These are phyloP conservation scores for Passiflora organensis DNA, from an alignment of 345 rosid species.

Conservation along the genomic window DNA sequence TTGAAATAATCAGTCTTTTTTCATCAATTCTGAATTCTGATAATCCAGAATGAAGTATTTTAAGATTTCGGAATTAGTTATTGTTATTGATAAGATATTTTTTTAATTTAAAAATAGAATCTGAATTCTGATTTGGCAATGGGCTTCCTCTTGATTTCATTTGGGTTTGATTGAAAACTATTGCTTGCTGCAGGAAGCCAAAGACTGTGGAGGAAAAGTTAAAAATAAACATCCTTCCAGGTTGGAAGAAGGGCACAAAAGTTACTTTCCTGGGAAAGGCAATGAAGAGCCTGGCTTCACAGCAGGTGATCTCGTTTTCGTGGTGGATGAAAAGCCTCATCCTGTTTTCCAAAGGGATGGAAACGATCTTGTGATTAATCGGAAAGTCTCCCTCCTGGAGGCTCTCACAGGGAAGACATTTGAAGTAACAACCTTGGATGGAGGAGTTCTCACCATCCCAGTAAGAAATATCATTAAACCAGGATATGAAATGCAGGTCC, in stretches of 20 bases:
- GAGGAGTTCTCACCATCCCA: constrained; percentile 39
- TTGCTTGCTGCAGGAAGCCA: constrained; percentile 35
- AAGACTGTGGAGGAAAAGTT: constrained; percentile 61
- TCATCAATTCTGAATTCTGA: too few species aligned
- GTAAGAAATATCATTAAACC: constrained; percentile 45
- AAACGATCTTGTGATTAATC: constrained; percentile 36
- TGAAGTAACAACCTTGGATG: constrained; percentile 49
- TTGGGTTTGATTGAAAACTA: constrained; percentile 1
- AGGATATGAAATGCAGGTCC: constrained; percentile 45
- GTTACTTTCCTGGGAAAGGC: constrained; percentile 35
- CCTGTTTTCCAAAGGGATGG: constrained; percentile 50
- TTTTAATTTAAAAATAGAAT: too few species aligned
- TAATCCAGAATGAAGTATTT: too few species aligned
- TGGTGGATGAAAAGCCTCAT: constrained; percentile 62
- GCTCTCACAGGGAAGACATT: constrained; percentile 56
- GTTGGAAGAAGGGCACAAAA: constrained; percentile 36
- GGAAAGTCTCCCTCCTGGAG: constrained; percentile 40
- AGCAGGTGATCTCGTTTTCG: constrained; percentile 27
- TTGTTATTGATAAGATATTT: too few species aligned
- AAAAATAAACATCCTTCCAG: constrained; percentile 30
- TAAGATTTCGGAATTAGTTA: too few species aligned
- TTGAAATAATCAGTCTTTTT: background rate
- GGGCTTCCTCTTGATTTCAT: too few species aligned
- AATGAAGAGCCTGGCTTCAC: constrained; percentile 25
- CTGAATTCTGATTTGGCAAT: too few species aligned